Conservation (phyloP, 108 stramenopile genomes). For the Cyclotella choctawhatcheeana region DNA sequence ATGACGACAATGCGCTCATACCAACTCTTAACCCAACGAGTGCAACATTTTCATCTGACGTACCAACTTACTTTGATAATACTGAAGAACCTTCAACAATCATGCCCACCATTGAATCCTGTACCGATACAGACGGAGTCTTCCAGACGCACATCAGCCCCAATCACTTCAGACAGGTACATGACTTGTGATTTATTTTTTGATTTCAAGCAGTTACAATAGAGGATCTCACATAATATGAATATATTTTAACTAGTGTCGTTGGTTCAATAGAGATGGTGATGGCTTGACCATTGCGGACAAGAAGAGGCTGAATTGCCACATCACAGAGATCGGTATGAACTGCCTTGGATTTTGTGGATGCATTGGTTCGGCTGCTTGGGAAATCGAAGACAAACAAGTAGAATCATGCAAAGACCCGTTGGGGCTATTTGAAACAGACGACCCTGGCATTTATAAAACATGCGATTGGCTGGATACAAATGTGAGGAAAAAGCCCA, state of each 20-base stretch:
- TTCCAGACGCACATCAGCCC: too few relatives aligned
- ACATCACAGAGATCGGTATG: conserved; percentile 41
- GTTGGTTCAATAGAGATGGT: conserved; percentile 39
- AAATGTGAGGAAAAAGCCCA: conserved; percentile 23
- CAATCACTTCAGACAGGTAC: too few relatives aligned
- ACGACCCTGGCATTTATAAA: conserved; percentile 4
- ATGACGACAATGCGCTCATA: too few relatives aligned
- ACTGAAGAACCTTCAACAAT: too few relatives aligned
- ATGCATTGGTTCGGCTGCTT: conserved; percentile 1
- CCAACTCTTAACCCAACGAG: too few relatives aligned
- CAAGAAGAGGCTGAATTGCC: conserved; percentile 45
- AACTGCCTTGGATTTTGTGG: conserved; percentile 35
- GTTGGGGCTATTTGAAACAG: conserved; percentile 18
- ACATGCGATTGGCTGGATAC: conserved; percentile 36
- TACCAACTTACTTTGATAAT: too few relatives aligned
- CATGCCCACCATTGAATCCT: too few relatives aligned
- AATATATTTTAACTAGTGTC: conserved; percentile 13
- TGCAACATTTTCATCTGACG: too few relatives aligned
- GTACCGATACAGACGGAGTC: too few relatives aligned
- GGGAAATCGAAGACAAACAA: not conserved
- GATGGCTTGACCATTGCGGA: conserved; percentile 24
- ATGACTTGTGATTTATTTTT: too few relatives aligned
- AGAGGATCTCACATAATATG: too few relatives aligned
- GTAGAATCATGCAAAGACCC: conserved; percentile 3
- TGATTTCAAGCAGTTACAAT: too few relatives aligned